Conservation (phyloP, 2,329 filamentous ascomycete species). For the Macroventuria anomochaeta region DNA sequence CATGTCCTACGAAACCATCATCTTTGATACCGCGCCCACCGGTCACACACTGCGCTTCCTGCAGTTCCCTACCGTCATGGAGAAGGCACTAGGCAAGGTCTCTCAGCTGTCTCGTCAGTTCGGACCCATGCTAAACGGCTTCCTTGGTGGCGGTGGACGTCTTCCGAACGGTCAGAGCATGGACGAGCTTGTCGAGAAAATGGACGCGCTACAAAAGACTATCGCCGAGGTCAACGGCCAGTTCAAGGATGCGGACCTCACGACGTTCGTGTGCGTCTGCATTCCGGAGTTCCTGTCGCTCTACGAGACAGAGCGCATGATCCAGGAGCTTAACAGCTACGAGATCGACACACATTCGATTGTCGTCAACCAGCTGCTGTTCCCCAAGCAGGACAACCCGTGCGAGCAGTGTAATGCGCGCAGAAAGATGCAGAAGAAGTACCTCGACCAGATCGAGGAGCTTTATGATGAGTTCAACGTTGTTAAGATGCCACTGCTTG, state of each 20-base stretch:
- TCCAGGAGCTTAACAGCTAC: constrained; percentile 93
- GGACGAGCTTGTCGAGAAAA: constrained; percentile 89
- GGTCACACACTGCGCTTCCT: constrained; percentile 98
- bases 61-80: constrained; percentile 96
- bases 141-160: constrained; percentile 78
- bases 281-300: constrained; percentile 96
- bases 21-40: constrained; percentile 98
- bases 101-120: constrained; percentile 94
- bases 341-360: constrained; percentile 96
- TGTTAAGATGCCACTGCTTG: constrained; percentile 94
- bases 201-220: constrained; percentile 90
- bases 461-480: constrained; percentile 99
- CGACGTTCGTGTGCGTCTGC: constrained; percentile 97
- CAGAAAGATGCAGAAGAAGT: constrained; percentile 99
- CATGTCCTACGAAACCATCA: constrained; percentile 97
- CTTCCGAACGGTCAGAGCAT: constrained; percentile 93
- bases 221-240: constrained; percentile 96
- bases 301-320: constrained; percentile 99
- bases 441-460: constrained; percentile 97
- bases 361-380: constrained; percentile 96
- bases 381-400: constrained; percentile 81
- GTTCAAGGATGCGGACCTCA: constrained; percentile 95
- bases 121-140: constrained; percentile 91
- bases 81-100: constrained; percentile 97
- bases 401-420: constrained; percentile 96